Evolutionary conservation across 805 yeast species (phyloP), one percentile per base, ranked within the genome.

Genomic region (Kuraishia hungarica): DNA sequence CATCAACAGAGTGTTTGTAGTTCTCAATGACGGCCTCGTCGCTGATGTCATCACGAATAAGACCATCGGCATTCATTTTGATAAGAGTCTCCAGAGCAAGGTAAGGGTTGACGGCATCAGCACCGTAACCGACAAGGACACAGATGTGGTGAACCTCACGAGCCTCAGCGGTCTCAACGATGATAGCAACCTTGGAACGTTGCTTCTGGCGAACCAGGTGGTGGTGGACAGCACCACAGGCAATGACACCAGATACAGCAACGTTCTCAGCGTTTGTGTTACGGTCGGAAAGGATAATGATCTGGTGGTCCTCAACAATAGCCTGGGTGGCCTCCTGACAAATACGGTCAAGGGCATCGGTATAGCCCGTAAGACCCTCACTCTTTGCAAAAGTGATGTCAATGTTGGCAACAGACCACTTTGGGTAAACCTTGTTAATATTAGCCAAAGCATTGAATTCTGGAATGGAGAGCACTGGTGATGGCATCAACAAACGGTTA

Each of bases 151-250:
- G 99, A 48, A 93, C 96, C 73, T 94, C 99, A 69, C 96, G 86
- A 17, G 97, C 98, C 74, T 93, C 99, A 53, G 96, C 97, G 50
- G 97, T 85, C 76, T 93, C 98, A 57, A 93, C 79, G 58, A 93
- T 75, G 59, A 93, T 73, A 2, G 98, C 98, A 58, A 92, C 97
- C 68, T 89, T 88, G 29, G 97, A 89, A 72, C 99, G 91, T 72
- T 89, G 96, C 75, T 92, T 94, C 69, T 91, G 94, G 73, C 96
- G 83, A 58, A 93, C 97, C 70, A 94, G 80, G 71, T 91, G 96
- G 71, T 93, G 98, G 72, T 93, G 99, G 56, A 94, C 96, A 24
- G 98, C 94, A 73, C 97, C 97, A 53, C 87, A 78, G n/a, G 99
- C 98, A 62, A 92, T 80, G 65, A 94, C 75, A 7, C 97, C 88